Evolutionary conservation across 208 protist genomes (phyloP).

Genomic region (Trypanosoma congolense): DNA sequence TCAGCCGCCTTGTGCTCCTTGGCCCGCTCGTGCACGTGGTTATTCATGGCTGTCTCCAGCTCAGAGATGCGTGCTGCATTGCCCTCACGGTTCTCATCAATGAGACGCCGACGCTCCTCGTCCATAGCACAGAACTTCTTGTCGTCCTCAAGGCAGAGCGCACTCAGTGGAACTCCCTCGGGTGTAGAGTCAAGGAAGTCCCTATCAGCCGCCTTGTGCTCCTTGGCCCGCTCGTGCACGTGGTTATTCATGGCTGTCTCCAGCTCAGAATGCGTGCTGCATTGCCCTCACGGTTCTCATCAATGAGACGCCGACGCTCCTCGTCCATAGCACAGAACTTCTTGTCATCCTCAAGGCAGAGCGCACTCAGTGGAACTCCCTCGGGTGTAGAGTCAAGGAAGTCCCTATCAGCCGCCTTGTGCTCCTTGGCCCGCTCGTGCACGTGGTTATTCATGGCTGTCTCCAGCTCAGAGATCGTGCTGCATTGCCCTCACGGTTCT

Average conservation of each 20-base stretch:
- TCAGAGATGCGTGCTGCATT: slow-evolving; percentile 4
- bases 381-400: background rate
- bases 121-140: background rate
- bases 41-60: background rate
- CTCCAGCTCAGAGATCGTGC: too few relatives aligned
- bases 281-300: background rate
- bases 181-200: background rate
- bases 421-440: background rate
- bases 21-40: background rate
- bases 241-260: background rate
- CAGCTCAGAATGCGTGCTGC: background rate
- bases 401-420: background rate
- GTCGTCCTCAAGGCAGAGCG: background rate
- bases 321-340: background rate
- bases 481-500: background rate
- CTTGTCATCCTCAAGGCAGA: background rate
- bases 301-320: background rate
- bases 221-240: background rate
- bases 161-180: background rate
- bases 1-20: too few relatives aligned
- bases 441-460: background rate
- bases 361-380: background rate
- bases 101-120: slow-evolving; percentile 1
- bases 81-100: slow-evolving; percentile 14
- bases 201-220: background rate